These are phyloP conservation scores for Cylindricascospora bacillispora DNA, from an alignment of 1,139 yeast species.

Conservation along the genomic window DNA sequence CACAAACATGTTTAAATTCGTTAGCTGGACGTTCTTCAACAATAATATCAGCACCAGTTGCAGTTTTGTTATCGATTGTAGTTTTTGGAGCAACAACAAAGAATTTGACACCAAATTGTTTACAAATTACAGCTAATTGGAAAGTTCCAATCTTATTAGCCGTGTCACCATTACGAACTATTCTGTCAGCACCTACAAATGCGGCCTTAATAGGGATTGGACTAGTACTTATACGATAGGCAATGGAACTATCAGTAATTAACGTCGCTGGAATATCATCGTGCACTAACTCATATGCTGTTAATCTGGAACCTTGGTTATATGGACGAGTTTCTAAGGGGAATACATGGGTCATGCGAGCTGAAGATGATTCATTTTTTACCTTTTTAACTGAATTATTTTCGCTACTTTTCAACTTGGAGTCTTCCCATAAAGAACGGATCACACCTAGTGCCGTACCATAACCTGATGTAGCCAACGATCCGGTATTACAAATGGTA, in stretches of 20 bases:
- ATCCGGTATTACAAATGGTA: conserved; percentile 80
- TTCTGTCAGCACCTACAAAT: conserved; percentile 97
- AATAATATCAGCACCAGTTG: conserved; percentile 56
- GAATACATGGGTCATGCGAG: conserved; percentile 53
- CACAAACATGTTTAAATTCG: conserved; percentile 69
- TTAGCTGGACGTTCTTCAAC: conserved; percentile 80
- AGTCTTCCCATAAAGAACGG: conserved; percentile 47
- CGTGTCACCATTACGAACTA: conserved; percentile 83
- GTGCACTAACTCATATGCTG: conserved; percentile 79
- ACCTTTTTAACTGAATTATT: conserved; percentile 21
- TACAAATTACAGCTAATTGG: conserved; percentile 65
- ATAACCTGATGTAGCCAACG: conserved; percentile 92
- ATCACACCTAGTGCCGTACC: conserved; percentile 94
- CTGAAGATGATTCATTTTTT: conserved; percentile 15
- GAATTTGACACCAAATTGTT: conserved; percentile 48
- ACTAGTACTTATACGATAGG: conserved; percentile 45
- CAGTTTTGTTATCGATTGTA: conserved; percentile 62
- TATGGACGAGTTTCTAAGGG: conserved; percentile 95
- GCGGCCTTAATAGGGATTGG: conserved; percentile 59
- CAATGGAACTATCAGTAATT: conserved; percentile 85
- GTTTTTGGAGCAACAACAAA: conserved; percentile 94
- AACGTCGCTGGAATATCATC: conserved; percentile 81
- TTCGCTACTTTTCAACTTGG: conserved; percentile 21
- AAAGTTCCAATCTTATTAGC: conserved; percentile 97
- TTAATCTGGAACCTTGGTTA: conserved; percentile 88